Conservation (phyloP, 495 filamentous ascomycete species). For the Penicillium cataractarum region DNA sequence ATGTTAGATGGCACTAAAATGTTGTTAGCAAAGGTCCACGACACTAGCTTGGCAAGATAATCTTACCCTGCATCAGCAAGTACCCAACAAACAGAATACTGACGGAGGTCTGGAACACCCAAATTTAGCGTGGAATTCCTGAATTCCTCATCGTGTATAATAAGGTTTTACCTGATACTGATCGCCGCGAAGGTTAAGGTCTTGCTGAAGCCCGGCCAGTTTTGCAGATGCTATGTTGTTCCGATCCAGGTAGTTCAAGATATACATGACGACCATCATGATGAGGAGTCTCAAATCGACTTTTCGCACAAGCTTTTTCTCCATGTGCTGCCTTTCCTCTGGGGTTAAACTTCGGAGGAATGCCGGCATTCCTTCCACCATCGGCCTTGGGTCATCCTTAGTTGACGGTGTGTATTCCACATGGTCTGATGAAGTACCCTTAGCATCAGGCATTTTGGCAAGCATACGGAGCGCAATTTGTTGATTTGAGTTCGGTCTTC, state of each 20-base stretch:
- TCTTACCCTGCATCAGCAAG: slow-evolving; percentile 21
- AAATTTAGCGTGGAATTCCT: not conserved
- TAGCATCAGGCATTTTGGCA: slow-evolving; percentile 9
- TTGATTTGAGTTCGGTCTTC: not conserved
- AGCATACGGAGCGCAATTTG: not conserved
- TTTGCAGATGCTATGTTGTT: slow-evolving; percentile 40
- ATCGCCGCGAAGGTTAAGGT: slow-evolving; percentile 45
- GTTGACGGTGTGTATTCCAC: slow-evolving; percentile 13
- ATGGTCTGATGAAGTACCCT: slow-evolving; percentile 16
- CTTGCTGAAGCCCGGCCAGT: slow-evolving; percentile 45
- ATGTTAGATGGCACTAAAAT: slow-evolving; percentile 59
- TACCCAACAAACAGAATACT: slow-evolving; percentile 62
- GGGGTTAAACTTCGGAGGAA: slow-evolving; percentile 10
- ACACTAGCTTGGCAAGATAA: not conserved
- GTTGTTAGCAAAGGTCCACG: not conserved
- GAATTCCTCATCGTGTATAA: not conserved
- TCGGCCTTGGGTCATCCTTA: slow-evolving; percentile 5
- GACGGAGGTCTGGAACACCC: slow-evolving; percentile 39
- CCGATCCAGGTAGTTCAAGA: slow-evolving; percentile 54
- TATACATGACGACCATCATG: slow-evolving; percentile 47
- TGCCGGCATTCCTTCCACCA: slow-evolving; percentile 14
- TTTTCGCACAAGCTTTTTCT: slow-evolving; percentile 22
- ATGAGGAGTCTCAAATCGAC: slow-evolving; percentile 17
- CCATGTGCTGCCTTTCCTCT: slow-evolving; percentile 15
- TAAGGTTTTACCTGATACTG: slow-evolving; percentile 43